Conservation (phyloP, 1,284 basidiomycete genomes). For the Austroboletus novae-zelandiae region DNA sequence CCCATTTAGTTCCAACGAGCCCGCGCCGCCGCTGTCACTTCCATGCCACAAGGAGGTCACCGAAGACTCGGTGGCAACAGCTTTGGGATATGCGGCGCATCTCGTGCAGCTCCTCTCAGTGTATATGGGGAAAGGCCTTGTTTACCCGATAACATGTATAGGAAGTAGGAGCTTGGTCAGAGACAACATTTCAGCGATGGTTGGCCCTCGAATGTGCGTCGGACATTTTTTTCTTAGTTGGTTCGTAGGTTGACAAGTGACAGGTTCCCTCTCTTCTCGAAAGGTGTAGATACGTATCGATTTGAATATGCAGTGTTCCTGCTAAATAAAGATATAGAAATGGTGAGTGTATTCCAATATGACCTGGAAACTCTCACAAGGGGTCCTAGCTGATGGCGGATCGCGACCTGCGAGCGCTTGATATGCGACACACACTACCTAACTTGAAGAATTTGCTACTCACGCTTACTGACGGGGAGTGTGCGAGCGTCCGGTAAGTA, state of each 20-base stretch:
- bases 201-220: conserved; percentile 85
- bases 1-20: conserved; percentile 70
- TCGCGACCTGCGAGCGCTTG: conserved; percentile 80
- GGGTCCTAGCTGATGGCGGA: conserved; percentile 80
- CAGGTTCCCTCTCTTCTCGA: conserved; percentile 93
- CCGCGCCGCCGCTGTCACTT: conserved; percentile 79
- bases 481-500: conserved; percentile 46
- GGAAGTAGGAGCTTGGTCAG: conserved; percentile 86
- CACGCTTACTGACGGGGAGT: conserved; percentile 74
- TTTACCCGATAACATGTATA: conserved; percentile 87
- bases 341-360: conserved; percentile 51
- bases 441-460: conserved; percentile 94
- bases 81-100: conserved; percentile 86
- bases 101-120: conserved; percentile 76
- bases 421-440: conserved; percentile 93
- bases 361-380: conserved; percentile 8
- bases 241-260: conserved; percentile 12
- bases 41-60: conserved; percentile 68
- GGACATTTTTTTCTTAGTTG: conserved; percentile 3
- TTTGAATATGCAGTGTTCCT: conserved; percentile 98
- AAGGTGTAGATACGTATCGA: conserved; percentile 92
- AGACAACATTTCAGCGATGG: conserved; percentile 91
- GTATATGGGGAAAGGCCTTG: conserved; percentile 75
- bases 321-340: conserved; percentile 96
- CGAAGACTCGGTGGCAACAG: conserved; percentile 82